A percentile compares a stretch with the other conserved stretches of the same genome.
Evolutionary conservation across 225 moss, liverwort and hornwort species (phyloP).

Genomic region (Sphagnum tenellum): DNA sequence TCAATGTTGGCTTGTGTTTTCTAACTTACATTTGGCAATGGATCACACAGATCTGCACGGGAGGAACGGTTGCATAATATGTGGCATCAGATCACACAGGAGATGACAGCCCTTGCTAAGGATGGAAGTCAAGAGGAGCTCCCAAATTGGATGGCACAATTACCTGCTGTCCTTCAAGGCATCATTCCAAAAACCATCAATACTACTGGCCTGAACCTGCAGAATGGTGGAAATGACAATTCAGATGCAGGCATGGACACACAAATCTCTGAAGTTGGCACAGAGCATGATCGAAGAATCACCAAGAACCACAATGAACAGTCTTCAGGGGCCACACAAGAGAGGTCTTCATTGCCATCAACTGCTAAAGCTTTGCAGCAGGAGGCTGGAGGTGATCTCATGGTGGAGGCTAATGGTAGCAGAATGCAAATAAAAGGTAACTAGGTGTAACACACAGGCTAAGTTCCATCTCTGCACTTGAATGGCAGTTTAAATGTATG

Average conservation of each 20-base stretch:
- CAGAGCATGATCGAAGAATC: no score
- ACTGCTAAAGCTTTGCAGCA: slow-evolving; percentile 3
- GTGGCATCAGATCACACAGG: slow-evolving; percentile 80
- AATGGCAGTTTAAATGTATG: neutral
- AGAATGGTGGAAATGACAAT: neutral
- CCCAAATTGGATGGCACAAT: slow-evolving; percentile 56
- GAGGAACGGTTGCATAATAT: slow-evolving; percentile 67
- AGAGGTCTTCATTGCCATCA: slow-evolving; percentile 11
- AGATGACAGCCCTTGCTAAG: slow-evolving; percentile 72
- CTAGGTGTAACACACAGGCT: neutral
- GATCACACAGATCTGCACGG: slow-evolving; percentile 37
- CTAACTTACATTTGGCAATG: neutral
- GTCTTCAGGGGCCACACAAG: slow-evolving; percentile 9
- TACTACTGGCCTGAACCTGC: neutral
- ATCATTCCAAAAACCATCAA: neutral
- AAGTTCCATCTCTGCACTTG: neutral
- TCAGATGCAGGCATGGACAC: neutral
- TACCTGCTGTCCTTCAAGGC: slow-evolving; percentile 48
- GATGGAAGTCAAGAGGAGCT: slow-evolving; percentile 56
- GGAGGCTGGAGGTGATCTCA: slow-evolving; percentile 7
- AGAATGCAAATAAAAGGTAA: slow-evolving; percentile 14
- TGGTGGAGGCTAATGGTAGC: neutral
- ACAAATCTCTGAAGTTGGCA: no score
- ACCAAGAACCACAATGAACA: neutral
- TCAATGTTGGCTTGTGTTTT: neutral